Evolutionary conservation across 1,284 basidiomycete species (phyloP).

Genomic region (Sphagnurus paluster): DNA sequence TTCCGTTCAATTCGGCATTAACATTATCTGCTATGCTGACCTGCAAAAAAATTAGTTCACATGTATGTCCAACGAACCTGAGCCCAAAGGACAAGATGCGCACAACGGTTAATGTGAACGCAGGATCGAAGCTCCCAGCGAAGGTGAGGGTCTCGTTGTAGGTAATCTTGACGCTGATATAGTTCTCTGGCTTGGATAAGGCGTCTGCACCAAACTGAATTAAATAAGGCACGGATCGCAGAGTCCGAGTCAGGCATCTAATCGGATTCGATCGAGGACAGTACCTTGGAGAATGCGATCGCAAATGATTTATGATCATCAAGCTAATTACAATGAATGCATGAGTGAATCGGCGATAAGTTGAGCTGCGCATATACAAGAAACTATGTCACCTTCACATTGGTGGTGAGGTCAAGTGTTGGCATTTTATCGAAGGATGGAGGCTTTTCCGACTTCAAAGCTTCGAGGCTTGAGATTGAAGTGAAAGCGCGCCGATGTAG

Average conservation of each 20-base stretch:
- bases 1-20: constrained; percentile 44
- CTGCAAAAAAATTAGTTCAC: constrained; percentile 30
- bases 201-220: constrained; percentile 48
- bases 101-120: constrained; percentile 57
- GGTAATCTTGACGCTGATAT: constrained; percentile 51
- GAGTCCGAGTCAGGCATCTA: not conserved
- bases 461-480: no score
- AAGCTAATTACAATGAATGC: constrained; percentile 32
- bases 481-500: no score
- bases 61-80: not conserved
- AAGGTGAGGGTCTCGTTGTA: constrained; percentile 62
- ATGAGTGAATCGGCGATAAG: not conserved
- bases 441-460: no score
- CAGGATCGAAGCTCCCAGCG: constrained; percentile 61
- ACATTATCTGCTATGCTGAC: constrained; percentile 58
- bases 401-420: constrained; percentile 54
- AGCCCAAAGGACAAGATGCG: constrained; percentile 22
- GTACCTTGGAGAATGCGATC: constrained; percentile 62
- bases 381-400: constrained; percentile 64
- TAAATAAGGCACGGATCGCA: not conserved
- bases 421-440: no score
- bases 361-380: no score
- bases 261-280: constrained; percentile 10
- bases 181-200: constrained; percentile 53
- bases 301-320: constrained; percentile 52